Base-by-base conservation (phyloP, 2,329 filamentous ascomycete species). In the Escovopsis sp. region DNA sequence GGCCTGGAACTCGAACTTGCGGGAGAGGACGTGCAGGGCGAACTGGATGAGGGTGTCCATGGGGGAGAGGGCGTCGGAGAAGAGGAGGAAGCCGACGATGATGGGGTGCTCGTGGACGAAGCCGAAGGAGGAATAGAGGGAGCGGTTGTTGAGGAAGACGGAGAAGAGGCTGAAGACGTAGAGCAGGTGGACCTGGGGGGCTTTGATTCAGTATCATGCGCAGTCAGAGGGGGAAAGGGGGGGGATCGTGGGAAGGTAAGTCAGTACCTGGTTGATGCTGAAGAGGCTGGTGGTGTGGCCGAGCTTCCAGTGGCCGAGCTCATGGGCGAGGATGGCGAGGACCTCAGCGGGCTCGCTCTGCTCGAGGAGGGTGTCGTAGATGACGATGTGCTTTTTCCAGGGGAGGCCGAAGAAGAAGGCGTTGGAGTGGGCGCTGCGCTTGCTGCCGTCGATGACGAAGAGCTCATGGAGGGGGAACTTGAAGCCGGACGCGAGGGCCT, bases 331-430 rank as follows among this genome's bases (percentile, higher is more conserved):
- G 42, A 98, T 88, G 50, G 91, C 89, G 45, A 94, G 85, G 35
- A 98, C 88, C 64, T 98, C 91, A 57, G 91, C 75, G 4, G 84
- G 80, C 48, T 88, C 78, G 60, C 83, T 91, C 75, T 96, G 94
- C 65, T 95, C 89, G 48, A 98, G 87, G 49, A 98, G 67, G 5
- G 93, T 98, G 60, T 98, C 91, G 61, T 94, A 98, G 58, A 98
- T 93, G 56, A 98, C 91, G 68, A 98, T 98, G 69, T 96, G 93
- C 75, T 96, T 96, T 75, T 95, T 95, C 88, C 89, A 98, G 36
- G 91, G 91, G 43, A 98, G 75, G 47, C 91, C 91, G 55, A 93
- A 95, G 68, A 98, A 98, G 65, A 93, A 91, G 32, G 85, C 85
- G 59, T 93, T 93, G 63, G 82, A 86, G 67, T 93, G 85, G 30